Evolutionary conservation across 257 asterid species (phyloP), one percentile per base, ranked within the genome.

Genomic region (Solanum arcanum): DNA sequence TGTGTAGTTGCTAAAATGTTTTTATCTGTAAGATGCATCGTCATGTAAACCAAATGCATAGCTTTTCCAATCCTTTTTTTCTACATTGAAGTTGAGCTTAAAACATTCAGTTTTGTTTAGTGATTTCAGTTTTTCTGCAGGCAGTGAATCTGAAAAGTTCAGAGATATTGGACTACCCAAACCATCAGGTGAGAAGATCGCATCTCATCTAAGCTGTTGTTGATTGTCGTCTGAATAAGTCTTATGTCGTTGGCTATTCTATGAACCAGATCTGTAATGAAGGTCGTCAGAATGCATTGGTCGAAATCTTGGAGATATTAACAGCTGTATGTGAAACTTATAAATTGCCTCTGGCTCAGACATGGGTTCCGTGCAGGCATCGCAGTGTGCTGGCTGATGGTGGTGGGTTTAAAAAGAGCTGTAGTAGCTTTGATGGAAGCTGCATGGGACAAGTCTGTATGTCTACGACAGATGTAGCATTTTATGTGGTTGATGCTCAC

Each of bases 381-480:
- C 94, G 98, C 56, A 95, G 91, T 66, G 92, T 95, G 83, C 93
- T 95, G 76, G 98, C 98, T 35, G 89, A 92, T 72, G 98, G 98
- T 5, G 98, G 99, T 18, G 98, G 98, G 80, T 90, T 94, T 70
- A 93, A 91, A 94, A 96, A 96, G 93, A 92, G 91, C 62, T 96
- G 99, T 92, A 94, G 98, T 64, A 95, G 99, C 94, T 93, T 96
- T 76, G 99, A 96, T 35, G 99, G 99, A 86, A 94, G 95, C 91
- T 96, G 99, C 91, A 95, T 94, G 97, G 99, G 98, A 74, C 94
- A 91, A 87, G 93, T 96, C 85, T 95, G 98, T 91, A 94, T 96
- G 99, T 95, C 98, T 37, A 94, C 98, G 42, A 94, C 96, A 1
- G 99, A 96, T 86, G 96, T 91, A 47, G 96, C 98, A 20, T 91